Evolutionary conservation across 169 alveolate species (phyloP).

Genomic region (Plasmodium yoelii): DNA sequence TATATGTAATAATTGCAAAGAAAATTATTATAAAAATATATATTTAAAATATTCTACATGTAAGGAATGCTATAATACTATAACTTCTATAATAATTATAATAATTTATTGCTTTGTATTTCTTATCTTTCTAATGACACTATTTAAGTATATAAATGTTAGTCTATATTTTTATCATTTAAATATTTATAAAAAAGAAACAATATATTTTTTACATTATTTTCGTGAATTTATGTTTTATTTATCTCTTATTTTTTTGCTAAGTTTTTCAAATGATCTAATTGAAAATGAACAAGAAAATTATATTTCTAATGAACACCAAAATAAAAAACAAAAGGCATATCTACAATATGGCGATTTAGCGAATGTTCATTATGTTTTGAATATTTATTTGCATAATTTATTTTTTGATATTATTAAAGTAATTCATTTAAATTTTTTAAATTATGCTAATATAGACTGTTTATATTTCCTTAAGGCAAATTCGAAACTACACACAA

Average conservation of each 20-base stretch:
- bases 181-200: constrained; percentile 48
- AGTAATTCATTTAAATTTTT: constrained; percentile 31
- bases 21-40: constrained; percentile 70
- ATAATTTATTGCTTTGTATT: constrained; percentile 21
- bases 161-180: constrained; percentile 66
- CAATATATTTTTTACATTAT: constrained; percentile 66
- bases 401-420: constrained; percentile 66
- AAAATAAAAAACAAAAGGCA: background rate
- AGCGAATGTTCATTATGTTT: constrained; percentile 21
- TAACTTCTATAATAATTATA: constrained; percentile 18
- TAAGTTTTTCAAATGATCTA: constrained; percentile 70
- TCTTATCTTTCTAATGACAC: constrained; percentile 31
- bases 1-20: constrained; percentile 67
- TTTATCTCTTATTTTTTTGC: constrained; percentile 51
- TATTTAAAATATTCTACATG: constrained; percentile 65
- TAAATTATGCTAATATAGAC: constrained; percentile 19
- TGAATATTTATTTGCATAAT: constrained; percentile 71
- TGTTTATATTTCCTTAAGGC: constrained; percentile 12
- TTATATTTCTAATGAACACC: constrained; percentile 6
- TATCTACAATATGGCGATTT: constrained; percentile 28
- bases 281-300: constrained; percentile 69
- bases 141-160: constrained; percentile 48
- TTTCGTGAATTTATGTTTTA: constrained; percentile 70
- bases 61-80: constrained; percentile 31
- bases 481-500: constrained; percentile 12